Evolutionary conservation across 1,284 basidiomycete genomes (phyloP).

Genomic region (Neolentinus lepideus): DNA sequence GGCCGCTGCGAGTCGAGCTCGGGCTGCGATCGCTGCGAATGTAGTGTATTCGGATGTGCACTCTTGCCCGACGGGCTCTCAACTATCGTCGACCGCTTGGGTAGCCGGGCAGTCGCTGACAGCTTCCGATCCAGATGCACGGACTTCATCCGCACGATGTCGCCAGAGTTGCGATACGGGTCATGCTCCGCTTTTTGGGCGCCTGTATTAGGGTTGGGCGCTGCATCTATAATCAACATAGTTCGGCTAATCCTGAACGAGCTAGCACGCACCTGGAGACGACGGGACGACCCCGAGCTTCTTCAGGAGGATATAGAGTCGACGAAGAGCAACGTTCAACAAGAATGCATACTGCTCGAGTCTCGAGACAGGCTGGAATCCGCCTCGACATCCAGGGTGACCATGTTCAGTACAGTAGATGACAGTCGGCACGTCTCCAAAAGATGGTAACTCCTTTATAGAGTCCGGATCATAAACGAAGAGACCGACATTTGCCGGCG

Average conservation of each 20-base stretch:
- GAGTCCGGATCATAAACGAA: constrained; percentile 72
- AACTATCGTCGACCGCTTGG: constrained; percentile 92
- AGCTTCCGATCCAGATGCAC: constrained; percentile 93
- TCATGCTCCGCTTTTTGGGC: constrained; percentile 40
- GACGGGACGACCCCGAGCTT: constrained; percentile 87
- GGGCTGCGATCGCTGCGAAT: constrained; percentile 32
- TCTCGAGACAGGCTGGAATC: constrained; percentile 89
- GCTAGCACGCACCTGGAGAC: constrained; percentile 52
- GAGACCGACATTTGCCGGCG: constrained; percentile 69
- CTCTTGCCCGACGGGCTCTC: constrained; percentile 91
- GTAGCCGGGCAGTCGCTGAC: constrained; percentile 86
- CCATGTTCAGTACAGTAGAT: constrained; percentile 80
- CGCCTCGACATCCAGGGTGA: constrained; percentile 54
- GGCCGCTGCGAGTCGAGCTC: constrained; percentile 13
- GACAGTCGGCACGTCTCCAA: constrained; percentile 60
- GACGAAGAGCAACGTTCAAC: constrained; percentile 89
- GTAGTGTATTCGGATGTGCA: constrained; percentile 54
- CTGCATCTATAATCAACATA: constrained; percentile 16
- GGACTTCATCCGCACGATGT: constrained; percentile 92
- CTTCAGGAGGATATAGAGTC: constrained; percentile 87
- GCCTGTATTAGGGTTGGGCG: constrained; percentile 27
- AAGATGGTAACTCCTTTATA: constrained; percentile 56
- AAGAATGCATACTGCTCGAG: constrained; percentile 98
- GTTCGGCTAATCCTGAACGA: constrained; percentile 10
- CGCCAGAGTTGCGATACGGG: constrained; percentile 79